Evolutionary conservation across 139 green algal species (phyloP).

Genomic region (Trebouxia sp.): DNA sequence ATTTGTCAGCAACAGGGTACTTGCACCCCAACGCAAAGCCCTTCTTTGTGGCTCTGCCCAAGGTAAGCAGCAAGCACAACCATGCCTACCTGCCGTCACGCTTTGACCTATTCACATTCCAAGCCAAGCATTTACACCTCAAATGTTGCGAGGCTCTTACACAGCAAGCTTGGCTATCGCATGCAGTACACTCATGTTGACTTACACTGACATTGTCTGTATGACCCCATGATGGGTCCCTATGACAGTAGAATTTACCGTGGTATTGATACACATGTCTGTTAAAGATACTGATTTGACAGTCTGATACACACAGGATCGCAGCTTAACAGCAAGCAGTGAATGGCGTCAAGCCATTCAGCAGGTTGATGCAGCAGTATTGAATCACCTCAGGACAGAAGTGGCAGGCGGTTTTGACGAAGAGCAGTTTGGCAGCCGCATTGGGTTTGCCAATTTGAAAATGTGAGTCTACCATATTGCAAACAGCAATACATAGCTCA

Average conservation of each 20-base stretch:
- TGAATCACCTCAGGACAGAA: conserved; percentile 61
- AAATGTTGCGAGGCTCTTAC: too few species aligned
- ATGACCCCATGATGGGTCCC: too few species aligned
- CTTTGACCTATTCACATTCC: too few species aligned
- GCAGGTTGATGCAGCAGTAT: conserved; percentile 69
- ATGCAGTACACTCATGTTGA: background rate
- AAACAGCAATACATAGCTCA: background rate
- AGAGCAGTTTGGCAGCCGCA: conserved; percentile 71
- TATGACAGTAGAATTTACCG: too few species aligned
- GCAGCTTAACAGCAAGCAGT: conserved; percentile 56
- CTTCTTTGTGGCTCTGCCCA: conserved; percentile 95
- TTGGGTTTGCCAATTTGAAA: conserved; percentile 85
- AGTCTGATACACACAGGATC: conserved; percentile 56
- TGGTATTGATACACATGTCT: too few species aligned
- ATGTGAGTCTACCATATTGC: conserved; percentile 46
- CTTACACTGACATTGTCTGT: too few species aligned
- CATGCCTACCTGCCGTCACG: too few species aligned
- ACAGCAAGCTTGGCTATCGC: background rate
- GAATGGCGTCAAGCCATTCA: conserved; percentile 82
- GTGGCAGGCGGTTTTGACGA: conserved; percentile 88
- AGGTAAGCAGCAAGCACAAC: too few species aligned
- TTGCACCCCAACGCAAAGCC: conserved; percentile 80
- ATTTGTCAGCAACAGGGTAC: conserved; percentile 85
- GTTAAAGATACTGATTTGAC: background rate
- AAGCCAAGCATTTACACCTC: too few species aligned